Conservation (phyloP, 1,139 yeast species). For the Zygosaccharomyces sapae region DNA sequence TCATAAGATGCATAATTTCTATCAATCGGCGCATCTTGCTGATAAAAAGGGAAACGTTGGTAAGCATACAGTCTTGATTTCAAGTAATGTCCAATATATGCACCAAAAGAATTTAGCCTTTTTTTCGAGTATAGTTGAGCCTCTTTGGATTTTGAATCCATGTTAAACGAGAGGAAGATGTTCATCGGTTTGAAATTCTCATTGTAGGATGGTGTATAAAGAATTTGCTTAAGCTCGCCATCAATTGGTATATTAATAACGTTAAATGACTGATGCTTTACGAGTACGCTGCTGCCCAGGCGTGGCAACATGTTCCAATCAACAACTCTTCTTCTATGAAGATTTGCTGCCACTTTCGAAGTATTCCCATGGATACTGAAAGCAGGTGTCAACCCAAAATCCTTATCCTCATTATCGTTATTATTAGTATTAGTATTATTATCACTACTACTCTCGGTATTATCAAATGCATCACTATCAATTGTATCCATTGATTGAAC, state of each 20-base stretch:
- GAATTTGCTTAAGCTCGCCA: constrained; percentile 27
- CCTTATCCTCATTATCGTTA: constrained; percentile 3
- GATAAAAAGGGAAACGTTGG: constrained; percentile 23
- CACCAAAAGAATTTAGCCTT: constrained; percentile 24
- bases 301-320: constrained; percentile 27
- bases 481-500: neutral
- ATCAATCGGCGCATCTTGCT: constrained; percentile 15
- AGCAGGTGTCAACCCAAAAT: constrained; percentile 9
- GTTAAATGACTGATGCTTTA: constrained; percentile 14
- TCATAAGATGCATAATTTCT: constrained; percentile 17
- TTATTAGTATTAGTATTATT: constrained; percentile 6
- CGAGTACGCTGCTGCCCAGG: constrained; percentile 10
- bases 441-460: neutral
- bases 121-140: constrained; percentile 20
- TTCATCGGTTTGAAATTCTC: constrained; percentile 24
- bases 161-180: constrained; percentile 28
- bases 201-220: constrained; percentile 28
- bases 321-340: constrained; percentile 18
- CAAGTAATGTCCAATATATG: constrained; percentile 22
- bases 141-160: constrained; percentile 23
- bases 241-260: constrained; percentile 16
- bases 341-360: constrained; percentile 18
- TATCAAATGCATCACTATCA: neutral
- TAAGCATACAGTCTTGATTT: constrained; percentile 21
- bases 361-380: constrained; percentile 17